Evolutionary conservation across 129 eudicot genomes (phyloP), one percentile per base, ranked within the genome.

Genomic region (Helichrysum umbraculigerum): DNA sequence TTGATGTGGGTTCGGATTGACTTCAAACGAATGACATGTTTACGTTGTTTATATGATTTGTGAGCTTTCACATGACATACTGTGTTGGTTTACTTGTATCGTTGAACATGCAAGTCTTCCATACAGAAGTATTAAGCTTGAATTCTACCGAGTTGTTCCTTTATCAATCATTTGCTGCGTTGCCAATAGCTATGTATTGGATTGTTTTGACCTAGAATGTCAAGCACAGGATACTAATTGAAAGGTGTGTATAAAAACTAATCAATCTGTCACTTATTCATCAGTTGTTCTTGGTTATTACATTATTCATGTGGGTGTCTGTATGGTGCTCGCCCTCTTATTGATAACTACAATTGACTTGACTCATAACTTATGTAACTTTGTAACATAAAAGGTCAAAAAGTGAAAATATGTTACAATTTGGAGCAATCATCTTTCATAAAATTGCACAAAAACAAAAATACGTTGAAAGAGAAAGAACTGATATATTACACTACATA

Each of bases 1-100:
- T 82, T 34, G 82, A 82, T 10, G 72, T 82, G 66, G 82, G 82
- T 22, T 72, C 76, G 16, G 82, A 77, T 72, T 82, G 52, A 82
- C 68, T n/a, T 66, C 33, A 62, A 37, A 67, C 6, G 52, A 67
- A 67, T 39, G 10, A 3, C 30, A 39, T 20, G 11, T n/a, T 47
- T 59, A 29, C 59, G 15, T 79, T 25, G 14, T 54, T 66, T 28
- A 47, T 47, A 28, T 5, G 41, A 65, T 33, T 33, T 17, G 5
- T 5, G 39, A 62, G 37, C 68, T 39, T 63, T 32, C 21, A 33
- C 70, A 65, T 32, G 34, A 33, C 70, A 32, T 29, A 17, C 69
- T 30, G 20, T 12, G 71, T 1, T 41, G 15, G 29, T 41, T 67
- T 67, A 35, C 52, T 37, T 67, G 14, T 20, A 44, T 11, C n/a